These are phyloP conservation scores for Dactylellina leptospora DNA, from an alignment of 2,329 filamentous ascomycete genomes.

Conservation along the genomic window DNA sequence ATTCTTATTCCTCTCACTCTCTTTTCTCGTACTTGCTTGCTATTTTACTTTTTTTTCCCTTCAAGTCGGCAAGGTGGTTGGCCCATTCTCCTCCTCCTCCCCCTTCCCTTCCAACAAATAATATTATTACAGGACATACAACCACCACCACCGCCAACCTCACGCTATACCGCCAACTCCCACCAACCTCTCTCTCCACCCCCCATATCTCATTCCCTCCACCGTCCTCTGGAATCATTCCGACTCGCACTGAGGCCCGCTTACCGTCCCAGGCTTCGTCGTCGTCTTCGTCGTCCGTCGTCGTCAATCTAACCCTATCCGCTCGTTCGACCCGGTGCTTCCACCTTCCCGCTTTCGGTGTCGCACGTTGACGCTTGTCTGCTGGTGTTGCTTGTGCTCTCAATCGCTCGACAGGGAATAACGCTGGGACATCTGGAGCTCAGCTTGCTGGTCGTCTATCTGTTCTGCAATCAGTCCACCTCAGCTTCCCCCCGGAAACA, in stretches of 20 bases:
- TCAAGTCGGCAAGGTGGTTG: too few species aligned
- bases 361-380: constrained; percentile 21
- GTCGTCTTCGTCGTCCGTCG: constrained; percentile 63
- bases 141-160: constrained; percentile 59
- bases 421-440: constrained; percentile 31
- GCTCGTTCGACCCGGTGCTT: constrained; percentile 51
- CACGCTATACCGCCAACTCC: constrained; percentile 61
- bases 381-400: constrained; percentile 10
- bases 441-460: constrained; percentile 22
- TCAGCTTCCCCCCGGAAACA: constrained; percentile 36
- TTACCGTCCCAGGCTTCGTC: constrained; percentile 57
- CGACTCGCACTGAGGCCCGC: too few species aligned
- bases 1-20: background rate
- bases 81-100: too few species aligned
- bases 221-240: constrained; percentile 61
- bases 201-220: constrained; percentile 62
- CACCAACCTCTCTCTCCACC: constrained; percentile 61
- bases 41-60: too few species aligned
- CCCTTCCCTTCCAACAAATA: constrained; percentile 50
- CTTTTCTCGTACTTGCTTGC: background rate
- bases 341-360: constrained; percentile 44
- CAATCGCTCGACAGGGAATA: background rate
- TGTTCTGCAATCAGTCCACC: too few species aligned
- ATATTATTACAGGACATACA: constrained; percentile 26
- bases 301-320: constrained; percentile 50